These are phyloP conservation scores for Musa schizocarpa DNA, from an alignment of 176 grass and related monocot species.

Conservation along the genomic window DNA sequence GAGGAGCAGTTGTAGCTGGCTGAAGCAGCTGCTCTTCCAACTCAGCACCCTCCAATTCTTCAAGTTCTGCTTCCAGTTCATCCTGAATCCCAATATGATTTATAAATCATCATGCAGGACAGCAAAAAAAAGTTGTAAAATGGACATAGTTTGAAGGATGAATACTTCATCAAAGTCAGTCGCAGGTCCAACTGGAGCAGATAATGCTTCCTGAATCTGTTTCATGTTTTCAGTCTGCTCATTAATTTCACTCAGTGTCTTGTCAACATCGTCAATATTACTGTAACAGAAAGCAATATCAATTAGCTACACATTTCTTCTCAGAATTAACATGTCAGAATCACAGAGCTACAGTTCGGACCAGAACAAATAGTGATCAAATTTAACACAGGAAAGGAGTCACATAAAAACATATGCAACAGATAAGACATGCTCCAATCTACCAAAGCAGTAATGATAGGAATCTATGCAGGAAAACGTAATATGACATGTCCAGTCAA, in stretches of 20 bases:
- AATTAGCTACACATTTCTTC: too few relatives aligned
- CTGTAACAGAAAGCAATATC: constrained; percentile 30
- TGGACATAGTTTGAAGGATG: too few relatives aligned
- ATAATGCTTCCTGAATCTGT: constrained; percentile 79
- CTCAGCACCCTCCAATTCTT: constrained; percentile 74
- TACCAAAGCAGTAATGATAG: too few relatives aligned
- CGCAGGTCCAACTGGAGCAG: constrained; percentile 68
- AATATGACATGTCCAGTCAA: too few relatives aligned
- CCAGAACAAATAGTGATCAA: too few relatives aligned
- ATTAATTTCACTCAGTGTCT: constrained; percentile 98
- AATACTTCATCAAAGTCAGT: constrained; percentile 89
- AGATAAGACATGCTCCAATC: too few relatives aligned
- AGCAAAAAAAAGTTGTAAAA: neutral
- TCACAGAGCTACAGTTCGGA: too few relatives aligned
- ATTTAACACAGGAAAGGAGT: too few relatives aligned
- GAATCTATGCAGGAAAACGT: too few relatives aligned
- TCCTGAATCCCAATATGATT: constrained; percentile 33
- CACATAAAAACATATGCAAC: too few relatives aligned
- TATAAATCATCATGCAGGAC: too few relatives aligned
- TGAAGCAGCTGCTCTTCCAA: constrained; percentile 70
- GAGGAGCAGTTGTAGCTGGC: constrained; percentile 47
- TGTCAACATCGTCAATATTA: constrained; percentile 92
- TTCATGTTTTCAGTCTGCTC: constrained; percentile 96
- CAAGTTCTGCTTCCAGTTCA: constrained; percentile 91
- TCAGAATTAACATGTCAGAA: too few relatives aligned